These are phyloP conservation scores for Lepidium sativum DNA, from an alignment of 345 rosid genomes.

Conservation along the genomic window DNA sequence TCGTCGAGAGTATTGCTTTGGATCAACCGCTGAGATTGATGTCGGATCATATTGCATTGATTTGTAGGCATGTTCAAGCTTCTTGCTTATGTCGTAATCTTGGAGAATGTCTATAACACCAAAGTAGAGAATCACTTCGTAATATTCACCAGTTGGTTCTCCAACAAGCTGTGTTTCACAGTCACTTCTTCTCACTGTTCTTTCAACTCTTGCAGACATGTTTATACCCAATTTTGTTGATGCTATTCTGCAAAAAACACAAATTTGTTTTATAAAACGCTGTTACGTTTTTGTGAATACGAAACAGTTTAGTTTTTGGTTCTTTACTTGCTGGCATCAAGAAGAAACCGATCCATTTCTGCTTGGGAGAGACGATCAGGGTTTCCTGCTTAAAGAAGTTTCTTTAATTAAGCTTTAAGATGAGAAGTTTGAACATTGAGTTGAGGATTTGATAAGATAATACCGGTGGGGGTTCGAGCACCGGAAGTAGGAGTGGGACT, in stretches of 20 bases:
- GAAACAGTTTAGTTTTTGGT: background rate
- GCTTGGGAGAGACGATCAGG: conserved; percentile 47
- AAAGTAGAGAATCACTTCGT: conserved; percentile 66
- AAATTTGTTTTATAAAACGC: background rate
- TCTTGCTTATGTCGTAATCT: conserved; percentile 98
- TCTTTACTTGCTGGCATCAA: conserved; percentile 60
- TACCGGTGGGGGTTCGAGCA: conserved; percentile 65
- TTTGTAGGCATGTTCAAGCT: conserved; percentile 97
- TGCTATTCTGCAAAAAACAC: conserved; percentile 43
- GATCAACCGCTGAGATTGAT: conserved; percentile 97
- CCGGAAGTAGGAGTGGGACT: conserved; percentile 37
- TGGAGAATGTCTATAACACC: conserved; percentile 95
- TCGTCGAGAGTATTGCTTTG: conserved; percentile 84
- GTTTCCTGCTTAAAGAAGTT: conserved; percentile 41
- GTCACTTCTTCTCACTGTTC: conserved; percentile 58
- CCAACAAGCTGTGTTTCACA: conserved; percentile 71
- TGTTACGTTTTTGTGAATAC: background rate
- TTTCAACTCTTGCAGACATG: conserved; percentile 76
- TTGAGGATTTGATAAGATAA: conserved; percentile 16
- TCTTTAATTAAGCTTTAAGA: conserved; percentile 13
- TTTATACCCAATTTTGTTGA: conserved; percentile 61
- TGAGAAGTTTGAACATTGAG: background rate
- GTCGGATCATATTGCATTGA: conserved; percentile 94
- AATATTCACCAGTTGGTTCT: conserved; percentile 74
- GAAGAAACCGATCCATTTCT: conserved; percentile 46